Evolutionary conservation across 2,329 filamentous ascomycete genomes (phyloP).

Genomic region (Sporothrix globosa): DNA sequence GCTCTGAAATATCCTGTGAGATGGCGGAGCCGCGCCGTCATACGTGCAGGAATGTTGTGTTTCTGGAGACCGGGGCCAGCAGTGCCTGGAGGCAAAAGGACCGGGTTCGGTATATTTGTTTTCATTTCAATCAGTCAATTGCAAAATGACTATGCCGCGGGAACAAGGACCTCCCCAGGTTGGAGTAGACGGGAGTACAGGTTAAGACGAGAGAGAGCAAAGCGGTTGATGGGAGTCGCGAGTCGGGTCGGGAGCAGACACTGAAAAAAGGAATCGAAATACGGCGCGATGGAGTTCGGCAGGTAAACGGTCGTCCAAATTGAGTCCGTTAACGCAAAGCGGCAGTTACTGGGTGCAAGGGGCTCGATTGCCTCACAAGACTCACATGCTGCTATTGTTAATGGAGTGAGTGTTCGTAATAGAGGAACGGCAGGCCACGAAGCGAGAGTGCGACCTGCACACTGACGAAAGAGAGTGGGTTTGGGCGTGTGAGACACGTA

Average conservation of each 20-base stretch:
- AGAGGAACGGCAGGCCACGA: not conserved
- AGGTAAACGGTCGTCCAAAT: not conserved
- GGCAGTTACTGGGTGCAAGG: too few relatives aligned
- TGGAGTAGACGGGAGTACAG: not conserved
- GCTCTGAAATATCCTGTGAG: too few relatives aligned
- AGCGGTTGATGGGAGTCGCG: not conserved
- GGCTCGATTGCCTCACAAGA: not conserved
- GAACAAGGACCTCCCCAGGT: not conserved
- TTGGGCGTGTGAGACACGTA: conserved; percentile 15
- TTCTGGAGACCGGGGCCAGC: conserved; percentile 2
- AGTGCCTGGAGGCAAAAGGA: not conserved
- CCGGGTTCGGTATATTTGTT: not conserved
- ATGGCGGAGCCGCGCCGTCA: not conserved
- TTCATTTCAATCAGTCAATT: not conserved
- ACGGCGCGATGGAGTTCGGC: not conserved
- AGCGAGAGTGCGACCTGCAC: conserved; percentile 15
- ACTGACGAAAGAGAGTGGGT: not conserved
- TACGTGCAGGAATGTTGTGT: not conserved
- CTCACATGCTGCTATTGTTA: not conserved
- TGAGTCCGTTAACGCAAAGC: not conserved
- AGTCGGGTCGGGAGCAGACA: too few relatives aligned
- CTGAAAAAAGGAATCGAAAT: not conserved
- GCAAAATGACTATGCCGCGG: not conserved
- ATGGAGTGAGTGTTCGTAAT: not conserved
- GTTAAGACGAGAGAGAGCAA: not conserved